Evolutionary conservation across 2,329 filamentous ascomycete species (phyloP), one percentile per base, ranked within the genome.

Genomic region (Fusarium liriodendri): DNA sequence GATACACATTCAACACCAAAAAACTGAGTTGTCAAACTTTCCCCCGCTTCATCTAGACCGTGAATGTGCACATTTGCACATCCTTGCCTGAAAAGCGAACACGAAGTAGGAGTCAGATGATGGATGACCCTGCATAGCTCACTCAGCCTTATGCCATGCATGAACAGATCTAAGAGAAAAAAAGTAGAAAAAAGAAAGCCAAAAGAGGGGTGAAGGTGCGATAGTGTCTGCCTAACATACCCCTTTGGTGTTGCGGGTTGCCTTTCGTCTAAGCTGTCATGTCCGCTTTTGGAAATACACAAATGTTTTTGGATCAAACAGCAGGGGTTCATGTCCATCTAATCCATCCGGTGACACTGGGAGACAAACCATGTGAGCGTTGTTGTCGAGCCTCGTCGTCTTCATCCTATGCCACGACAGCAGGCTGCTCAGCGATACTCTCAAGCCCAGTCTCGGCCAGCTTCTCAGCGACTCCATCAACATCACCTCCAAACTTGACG

Each of bases 391-490:
- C 42, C 9, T 27, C 42, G 13, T 22, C 20, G 42, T 22, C 14
- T 22, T 54, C 55, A 42, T n/a, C 50, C 52, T 70, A 77, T 4
- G 69, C 75, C 47, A 64, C 70, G 66, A 75, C 74, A 42, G 77
- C 62, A 29, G 47, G 47, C 65, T 77, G 70, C 52, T 78, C 76
- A 16, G 42, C 42, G 5, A 47, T 47, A 27, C 42, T 27, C 64
- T 78, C 75, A 29, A 81, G 54, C 71, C 75, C 78, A 10, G 77
- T 64, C 67, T 72, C 73, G 9, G 72, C 79, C 71, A 80, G 47
- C 74, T 80, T 80, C 71, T 79, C 79, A 33, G 72, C 71, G 50
- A 79, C 76, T 14, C 62, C 20, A 37, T 37, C 54, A 33, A 35
- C 64, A 16, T 57, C 71, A 10, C 66, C 71, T 11, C 73, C 76